Percentiles rank a stretch among this genome's conserved stretches.
phyloP scores from a whole-genome alignment of 1,139 yeast genomes.

The Yamadazyma siamensis region DNA sequence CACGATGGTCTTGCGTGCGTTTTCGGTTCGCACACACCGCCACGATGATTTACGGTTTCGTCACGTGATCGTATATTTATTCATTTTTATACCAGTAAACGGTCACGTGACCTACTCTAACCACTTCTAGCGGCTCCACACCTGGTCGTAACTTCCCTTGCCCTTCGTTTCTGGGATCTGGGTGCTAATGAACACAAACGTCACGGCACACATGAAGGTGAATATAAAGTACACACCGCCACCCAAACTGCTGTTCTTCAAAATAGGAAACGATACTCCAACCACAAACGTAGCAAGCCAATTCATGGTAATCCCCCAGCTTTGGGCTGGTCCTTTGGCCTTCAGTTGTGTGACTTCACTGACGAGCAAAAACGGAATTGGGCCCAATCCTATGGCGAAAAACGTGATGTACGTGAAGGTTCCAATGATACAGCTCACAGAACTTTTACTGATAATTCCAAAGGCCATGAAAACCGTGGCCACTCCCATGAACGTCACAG shows the following conservation, averaged over 20 bases:
- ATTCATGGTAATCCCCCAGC: conserved; percentile 87
- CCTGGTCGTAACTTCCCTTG: conserved; percentile 52
- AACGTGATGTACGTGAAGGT: conserved; percentile 73
- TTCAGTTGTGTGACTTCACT: conserved; percentile 81
- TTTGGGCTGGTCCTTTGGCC: conserved; percentile 85
- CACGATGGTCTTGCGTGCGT: too few relatives aligned
- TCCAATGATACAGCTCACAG: conserved; percentile 58
- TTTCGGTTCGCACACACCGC: too few relatives aligned
- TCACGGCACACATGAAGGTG: conserved; percentile 50
- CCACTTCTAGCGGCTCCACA: too few relatives aligned
- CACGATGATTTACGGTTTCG: too few relatives aligned
- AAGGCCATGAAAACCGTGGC: conserved; percentile 61
- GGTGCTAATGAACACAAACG: conserved; percentile 44
- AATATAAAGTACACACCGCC: conserved; percentile 80
- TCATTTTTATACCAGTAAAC: too few relatives aligned
- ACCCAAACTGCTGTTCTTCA: conserved; percentile 58
- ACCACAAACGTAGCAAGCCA: conserved; percentile 87
- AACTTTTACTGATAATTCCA: conserved; percentile 53
- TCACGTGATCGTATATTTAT: too few relatives aligned
- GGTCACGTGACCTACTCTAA: too few relatives aligned
- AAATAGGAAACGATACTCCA: conserved; percentile 76
- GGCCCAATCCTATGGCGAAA: conserved; percentile 91
- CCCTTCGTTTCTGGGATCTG: conserved; percentile 82
- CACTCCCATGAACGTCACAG: conserved; percentile 69
- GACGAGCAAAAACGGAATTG: conserved; percentile 88